Evolutionary conservation across 2,329 filamentous ascomycete species (phyloP).

Genomic region (Fusarium neocosmosporiellum): DNA sequence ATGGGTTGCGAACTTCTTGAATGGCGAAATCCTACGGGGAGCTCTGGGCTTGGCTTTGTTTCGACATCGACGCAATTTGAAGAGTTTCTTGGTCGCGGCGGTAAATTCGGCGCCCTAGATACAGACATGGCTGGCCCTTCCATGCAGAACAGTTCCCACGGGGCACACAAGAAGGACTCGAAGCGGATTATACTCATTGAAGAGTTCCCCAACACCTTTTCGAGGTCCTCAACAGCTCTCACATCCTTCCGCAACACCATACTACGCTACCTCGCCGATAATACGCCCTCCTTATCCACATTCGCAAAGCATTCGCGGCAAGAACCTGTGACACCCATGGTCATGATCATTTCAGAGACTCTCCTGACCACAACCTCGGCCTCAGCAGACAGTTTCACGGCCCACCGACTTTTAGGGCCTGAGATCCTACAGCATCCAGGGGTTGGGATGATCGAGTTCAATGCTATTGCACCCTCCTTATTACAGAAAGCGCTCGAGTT

Average conservation of each 20-base stretch:
- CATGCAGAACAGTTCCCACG: conserved; percentile 37
- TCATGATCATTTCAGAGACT: conserved; percentile 93
- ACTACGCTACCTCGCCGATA: conserved; percentile 77
- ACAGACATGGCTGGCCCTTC: conserved; percentile 47
- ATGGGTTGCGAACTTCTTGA: conserved; percentile 83
- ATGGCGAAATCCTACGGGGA: conserved; percentile 86
- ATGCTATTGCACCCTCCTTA: conserved; percentile 87
- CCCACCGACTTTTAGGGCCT: conserved; percentile 87
- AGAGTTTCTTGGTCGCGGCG: conserved; percentile 86
- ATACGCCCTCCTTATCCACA: conserved; percentile 66
- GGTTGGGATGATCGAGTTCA: conserved; percentile 88
- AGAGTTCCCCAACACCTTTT: conserved; percentile 83
- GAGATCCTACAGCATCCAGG: conserved; percentile 86
- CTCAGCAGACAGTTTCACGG: conserved; percentile 90
- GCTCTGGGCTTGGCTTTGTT: conserved; percentile 68
- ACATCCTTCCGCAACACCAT: conserved; percentile 80
- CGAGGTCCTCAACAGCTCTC: conserved; percentile 71
- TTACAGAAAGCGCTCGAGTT: conserved; percentile 86
- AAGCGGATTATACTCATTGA: conserved; percentile 78
- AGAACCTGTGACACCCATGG: conserved; percentile 74
- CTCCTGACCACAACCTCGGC: conserved; percentile 86
- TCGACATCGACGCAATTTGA: conserved; percentile 87
- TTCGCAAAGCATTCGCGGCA: conserved; percentile 56
- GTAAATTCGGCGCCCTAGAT: conserved; percentile 81
- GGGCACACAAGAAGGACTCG: conserved; percentile 28